Evolutionary conservation across 495 filamentous ascomycete species (phyloP), one percentile per base, ranked within the genome.

Genomic region (Penicillium paradoxum): DNA sequence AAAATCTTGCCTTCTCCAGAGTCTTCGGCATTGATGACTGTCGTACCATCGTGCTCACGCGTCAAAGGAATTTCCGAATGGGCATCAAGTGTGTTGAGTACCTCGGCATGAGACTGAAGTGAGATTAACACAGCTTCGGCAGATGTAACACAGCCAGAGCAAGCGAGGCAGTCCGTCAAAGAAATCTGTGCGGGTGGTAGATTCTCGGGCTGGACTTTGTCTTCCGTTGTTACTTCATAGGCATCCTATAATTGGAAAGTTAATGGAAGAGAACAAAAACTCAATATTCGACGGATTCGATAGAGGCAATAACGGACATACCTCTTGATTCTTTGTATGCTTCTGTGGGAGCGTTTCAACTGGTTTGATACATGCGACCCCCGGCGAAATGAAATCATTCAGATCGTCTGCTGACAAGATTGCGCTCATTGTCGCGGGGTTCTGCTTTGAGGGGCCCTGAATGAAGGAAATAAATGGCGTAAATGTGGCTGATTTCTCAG

Each of bases 361-460:
- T 17, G 93, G 93, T 64, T 98, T 98, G 70, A 98, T 97, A 71
- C 93, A 98, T 32, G 93, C 93, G 53, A 98, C 90, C 32, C 93
- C 93, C 6, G 93, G 93, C 27, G 87, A 91, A 64, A 98, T 98
- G 74, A 98, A 98, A 77, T 98, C 93, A 75, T 98, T 98, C 54
- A 98, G 77, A 69, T 96, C 90, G 73, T 97, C 91, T 55, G 87
- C 89, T 45, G 91, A 97, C 53, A 98, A 85, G 55, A 98, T 97
- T 24, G 93, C 93, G 56, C 87, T 92, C 92, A 97, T 97, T 51
- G 66, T 78, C 60, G 66, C 64, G 65, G 54, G 53, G 42, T 45
- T 54, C 59, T 40, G 59, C 49, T 58, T 53, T 37, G 19, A 24
- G 41, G 47, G 36, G 52, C 32, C 42, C 43, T 53, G 44, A 57